Conservation (phyloP, 768 basidiomycete species). For the Clitopilus passeckerianus region DNA sequence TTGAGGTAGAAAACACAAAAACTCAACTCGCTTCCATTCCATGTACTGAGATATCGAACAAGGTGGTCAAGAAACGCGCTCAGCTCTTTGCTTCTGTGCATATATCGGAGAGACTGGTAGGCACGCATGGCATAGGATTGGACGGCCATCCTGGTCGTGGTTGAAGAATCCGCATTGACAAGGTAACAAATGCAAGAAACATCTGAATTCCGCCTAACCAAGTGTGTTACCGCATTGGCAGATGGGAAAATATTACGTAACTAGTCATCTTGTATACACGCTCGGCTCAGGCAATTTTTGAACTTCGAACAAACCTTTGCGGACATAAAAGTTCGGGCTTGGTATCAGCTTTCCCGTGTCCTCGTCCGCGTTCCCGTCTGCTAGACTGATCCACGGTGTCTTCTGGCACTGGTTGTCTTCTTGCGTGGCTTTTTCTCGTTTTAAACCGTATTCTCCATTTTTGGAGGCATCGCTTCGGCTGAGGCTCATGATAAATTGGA, state of each 20-base stretch:
- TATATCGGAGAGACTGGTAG: background rate
- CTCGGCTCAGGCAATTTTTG: background rate
- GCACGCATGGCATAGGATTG: background rate
- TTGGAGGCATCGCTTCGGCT: constrained; percentile 67
- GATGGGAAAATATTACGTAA: background rate
- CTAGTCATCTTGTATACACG: background rate
- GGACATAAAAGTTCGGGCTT: constrained; percentile 93
- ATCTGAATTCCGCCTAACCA: background rate
- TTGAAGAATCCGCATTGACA: background rate
- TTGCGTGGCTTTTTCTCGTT: constrained; percentile 30
- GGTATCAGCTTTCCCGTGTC: constrained; percentile 76
- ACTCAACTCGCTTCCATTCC: constrained; percentile 85
- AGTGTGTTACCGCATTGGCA: background rate
- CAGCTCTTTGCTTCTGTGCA: background rate
- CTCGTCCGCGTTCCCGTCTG: constrained; percentile 95
- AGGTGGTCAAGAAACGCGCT: constrained; percentile 51
- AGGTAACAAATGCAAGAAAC: background rate
- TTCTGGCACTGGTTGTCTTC: constrained; percentile 23
- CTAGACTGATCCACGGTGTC: constrained; percentile 51
- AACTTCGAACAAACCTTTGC: constrained; percentile 24
- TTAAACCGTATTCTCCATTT: constrained; percentile 38
- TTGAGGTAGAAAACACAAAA: constrained; percentile 1
- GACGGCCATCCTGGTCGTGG: background rate
- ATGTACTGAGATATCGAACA: constrained; percentile 72
- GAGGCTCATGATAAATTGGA: constrained; percentile 59